Percentiles rank a stretch among this genome's conserved stretches.
phyloP scores from a whole-genome alignment of 352 stramenopile species.

The Plasmopara viticola region DNA sequence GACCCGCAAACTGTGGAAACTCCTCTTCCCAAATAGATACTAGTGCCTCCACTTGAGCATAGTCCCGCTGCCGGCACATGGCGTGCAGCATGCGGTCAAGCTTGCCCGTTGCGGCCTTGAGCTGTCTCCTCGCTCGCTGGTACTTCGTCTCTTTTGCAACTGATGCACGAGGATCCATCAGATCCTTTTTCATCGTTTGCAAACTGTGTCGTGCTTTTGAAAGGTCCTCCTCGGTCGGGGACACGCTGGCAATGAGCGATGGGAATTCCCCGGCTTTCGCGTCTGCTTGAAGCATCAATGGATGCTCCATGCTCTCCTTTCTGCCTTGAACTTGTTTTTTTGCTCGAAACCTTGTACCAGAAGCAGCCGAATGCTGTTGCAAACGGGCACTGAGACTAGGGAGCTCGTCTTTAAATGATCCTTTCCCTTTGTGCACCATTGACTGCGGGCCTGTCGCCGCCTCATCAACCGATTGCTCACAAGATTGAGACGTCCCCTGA shows the following conservation, averaged over 20 bases:
- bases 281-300: constrained; percentile 6
- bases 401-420: not conserved
- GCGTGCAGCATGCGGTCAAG: constrained; percentile 40
- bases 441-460: not conserved
- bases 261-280: constrained; percentile 6
- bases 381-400: constrained; percentile 11
- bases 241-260: constrained; percentile 8
- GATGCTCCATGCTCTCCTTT: not conserved
- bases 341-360: too few species aligned
- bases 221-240: constrained; percentile 7
- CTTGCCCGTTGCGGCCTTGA: constrained; percentile 45
- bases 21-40: constrained; percentile 39
- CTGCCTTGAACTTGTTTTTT: too few species aligned
- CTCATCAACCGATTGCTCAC: constrained; percentile 1
- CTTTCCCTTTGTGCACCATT: not conserved
- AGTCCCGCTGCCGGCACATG: constrained; percentile 30
- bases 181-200: constrained; percentile 14
- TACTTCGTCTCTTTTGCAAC: constrained; percentile 23
- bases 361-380: constrained; percentile 1
- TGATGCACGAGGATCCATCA: constrained; percentile 15
- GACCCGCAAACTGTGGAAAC: constrained; percentile 42
- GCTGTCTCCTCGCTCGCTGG: constrained; percentile 31
- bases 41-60: constrained; percentile 43
- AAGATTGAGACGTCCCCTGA: constrained; percentile 8
- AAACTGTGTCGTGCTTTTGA: constrained; percentile 16